Evolutionary conservation across 805 yeast genomes (phyloP), one percentile per base, ranked within the genome.

Genomic region (Lipomyces starkeyi): DNA sequence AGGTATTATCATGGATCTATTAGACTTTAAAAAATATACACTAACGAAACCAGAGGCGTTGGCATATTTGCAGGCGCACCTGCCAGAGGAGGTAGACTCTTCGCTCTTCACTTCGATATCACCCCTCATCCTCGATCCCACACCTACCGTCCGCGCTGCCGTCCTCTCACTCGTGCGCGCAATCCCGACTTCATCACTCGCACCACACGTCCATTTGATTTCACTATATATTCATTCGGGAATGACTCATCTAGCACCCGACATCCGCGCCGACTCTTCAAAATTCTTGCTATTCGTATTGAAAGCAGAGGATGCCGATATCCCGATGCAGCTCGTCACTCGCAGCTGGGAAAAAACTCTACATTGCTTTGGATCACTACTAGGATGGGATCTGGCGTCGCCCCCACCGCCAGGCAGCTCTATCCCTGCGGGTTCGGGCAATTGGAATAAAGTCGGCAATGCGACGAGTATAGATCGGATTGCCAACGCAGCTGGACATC

Each of bases 191-290:
- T 53, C 49, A n/a, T 61, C 69, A 11, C 56, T 73, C 11, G 64
- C 68, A 62, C 90, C 64, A 17, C 80, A 81, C 63, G 68, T 74
- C 3, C 58, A 73, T 29, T 63, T 73, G 27, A 64, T 82, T 20
- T 83, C 90, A n/a, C 82, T 94, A 37, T 93, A 90, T 76, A 83
- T 94, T 20, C 90, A 90, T 73, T 89, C 94, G 62, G 96, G 97
- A 2, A 94, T 95, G 97, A 90, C 98, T 20, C 98, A 95, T 77
- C 90, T 95, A 54, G 85, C 85, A 37, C 88, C 92, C 0, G 87
- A 86, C 3, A 87, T 95, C 34, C 84, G 97, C 64, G 85, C 86
- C 58, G 93, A 91, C 68, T 87, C 97, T 1, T 86, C 94, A 0
- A 85, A 84, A 66, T 91, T 90, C 73, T 79, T 93, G 32, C 81